Evolutionary conservation across 495 filamentous ascomycete genomes (phyloP).

Genomic region (Schizothecium vesticola): DNA sequence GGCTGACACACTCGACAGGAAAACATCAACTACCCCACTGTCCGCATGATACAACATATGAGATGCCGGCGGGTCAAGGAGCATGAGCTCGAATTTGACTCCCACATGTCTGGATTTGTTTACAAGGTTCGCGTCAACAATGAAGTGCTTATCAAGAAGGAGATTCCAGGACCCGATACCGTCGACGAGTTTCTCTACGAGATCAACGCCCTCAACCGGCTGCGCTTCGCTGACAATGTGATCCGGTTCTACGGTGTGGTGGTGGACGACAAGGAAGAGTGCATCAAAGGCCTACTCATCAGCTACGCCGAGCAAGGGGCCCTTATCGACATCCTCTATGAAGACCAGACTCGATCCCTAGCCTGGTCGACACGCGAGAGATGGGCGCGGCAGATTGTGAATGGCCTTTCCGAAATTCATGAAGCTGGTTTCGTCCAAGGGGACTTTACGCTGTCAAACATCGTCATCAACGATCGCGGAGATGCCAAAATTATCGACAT

Average conservation of each 20-base stretch:
- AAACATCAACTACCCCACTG: slow-evolving; percentile 80
- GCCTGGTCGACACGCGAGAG: slow-evolving; percentile 73
- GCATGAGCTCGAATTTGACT: slow-evolving; percentile 73
- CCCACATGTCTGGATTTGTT: slow-evolving; percentile 93
- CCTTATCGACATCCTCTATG: slow-evolving; percentile 82
- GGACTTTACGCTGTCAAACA: slow-evolving; percentile 95
- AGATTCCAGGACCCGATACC: slow-evolving; percentile 93
- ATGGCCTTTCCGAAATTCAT: slow-evolving; percentile 86
- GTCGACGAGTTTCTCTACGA: slow-evolving; percentile 98
- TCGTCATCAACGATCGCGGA: slow-evolving; percentile 80
- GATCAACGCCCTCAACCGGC: slow-evolving; percentile 82
- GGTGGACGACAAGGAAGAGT: slow-evolving; percentile 67
- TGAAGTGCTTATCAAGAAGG: slow-evolving; percentile 84
- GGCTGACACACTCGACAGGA: slow-evolving; percentile 43
- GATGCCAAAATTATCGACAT: slow-evolving; percentile 98
- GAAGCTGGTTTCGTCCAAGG: slow-evolving; percentile 96
- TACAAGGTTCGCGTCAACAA: slow-evolving; percentile 79
- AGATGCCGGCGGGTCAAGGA: slow-evolving; percentile 63
- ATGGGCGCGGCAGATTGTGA: slow-evolving; percentile 91
- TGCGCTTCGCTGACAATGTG: slow-evolving; percentile 68
- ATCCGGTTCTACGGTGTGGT: slow-evolving; percentile 87
- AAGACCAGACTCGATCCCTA: slow-evolving; percentile 57
- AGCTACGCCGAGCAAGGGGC: slow-evolving; percentile 83
- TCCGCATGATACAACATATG: slow-evolving; percentile 71
- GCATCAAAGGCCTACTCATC: slow-evolving; percentile 87